Conservation (phyloP, 1,139 yeast species). For the Eremothecium sinecaudum region DNA sequence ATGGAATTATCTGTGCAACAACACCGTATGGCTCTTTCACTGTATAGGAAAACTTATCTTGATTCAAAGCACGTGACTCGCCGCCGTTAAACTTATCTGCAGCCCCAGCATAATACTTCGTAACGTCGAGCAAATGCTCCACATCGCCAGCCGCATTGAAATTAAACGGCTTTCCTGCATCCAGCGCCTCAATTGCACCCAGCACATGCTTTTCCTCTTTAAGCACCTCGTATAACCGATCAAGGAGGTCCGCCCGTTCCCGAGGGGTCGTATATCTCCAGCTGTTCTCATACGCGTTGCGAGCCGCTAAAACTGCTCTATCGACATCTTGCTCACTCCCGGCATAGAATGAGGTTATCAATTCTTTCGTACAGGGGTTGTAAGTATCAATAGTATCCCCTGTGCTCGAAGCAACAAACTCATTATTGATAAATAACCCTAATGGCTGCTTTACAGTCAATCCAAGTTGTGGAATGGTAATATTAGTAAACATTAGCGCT, state of each 20-base stretch:
- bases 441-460: constrained; percentile 47
- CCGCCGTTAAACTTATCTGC: constrained; percentile 76
- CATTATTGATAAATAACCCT: constrained; percentile 57
- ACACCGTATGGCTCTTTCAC: constrained; percentile 77
- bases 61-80: constrained; percentile 53
- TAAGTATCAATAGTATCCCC: constrained; percentile 47
- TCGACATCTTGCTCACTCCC: constrained; percentile 67
- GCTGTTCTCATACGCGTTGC: constrained; percentile 47
- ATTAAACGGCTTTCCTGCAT: constrained; percentile 54
- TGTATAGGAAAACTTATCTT: constrained; percentile 64
- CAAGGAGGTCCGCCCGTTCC: constrained; percentile 40
- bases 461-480: constrained; percentile 17
- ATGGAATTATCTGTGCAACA: constrained; percentile 66
- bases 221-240: constrained; percentile 44
- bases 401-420: constrained; percentile 42
- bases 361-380: constrained; percentile 62
- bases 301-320: constrained; percentile 65
- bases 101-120: constrained; percentile 75
- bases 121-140: constrained; percentile 47
- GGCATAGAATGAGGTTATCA: constrained; percentile 54
- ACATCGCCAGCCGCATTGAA: constrained; percentile 53
- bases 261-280: constrained; percentile 44
- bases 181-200: constrained; percentile 53
- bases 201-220: constrained; percentile 41
- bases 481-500: constrained; percentile 9